Percentiles rank a stretch among this genome's conserved stretches.
Conservation (phyloP, 306 rosid species). For the Castanea crenata region DNA sequence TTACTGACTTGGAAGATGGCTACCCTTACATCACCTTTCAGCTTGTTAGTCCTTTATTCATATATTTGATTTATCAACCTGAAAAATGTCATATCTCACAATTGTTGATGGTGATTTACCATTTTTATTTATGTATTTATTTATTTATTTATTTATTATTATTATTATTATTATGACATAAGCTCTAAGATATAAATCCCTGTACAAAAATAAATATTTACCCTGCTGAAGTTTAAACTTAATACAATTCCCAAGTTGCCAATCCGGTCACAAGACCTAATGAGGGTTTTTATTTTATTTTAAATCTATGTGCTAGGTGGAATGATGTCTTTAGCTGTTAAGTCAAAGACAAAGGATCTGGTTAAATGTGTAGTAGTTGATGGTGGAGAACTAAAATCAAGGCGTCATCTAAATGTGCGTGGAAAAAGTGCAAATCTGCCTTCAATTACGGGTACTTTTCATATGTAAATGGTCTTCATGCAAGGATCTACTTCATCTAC, state of each 20-base stretch:
- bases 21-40: not conserved
- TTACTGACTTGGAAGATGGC: slow-evolving; percentile 3
- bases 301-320: slow-evolving; percentile 60
- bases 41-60: not conserved
- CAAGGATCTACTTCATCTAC: not conserved
- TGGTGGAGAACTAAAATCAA: slow-evolving; percentile 93
- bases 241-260: not conserved
- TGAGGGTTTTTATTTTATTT: not conserved
- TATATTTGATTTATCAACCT: slow-evolving; percentile 2
- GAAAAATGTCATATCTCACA: not conserved
- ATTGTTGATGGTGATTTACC: not conserved
- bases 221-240: not conserved
- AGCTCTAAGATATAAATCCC: not conserved
- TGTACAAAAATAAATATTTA: not conserved
- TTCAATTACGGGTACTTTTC: slow-evolving; percentile 78
- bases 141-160: not conserved
- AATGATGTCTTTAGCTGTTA: slow-evolving; percentile 90
- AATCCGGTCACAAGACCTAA: slow-evolving; percentile 14
- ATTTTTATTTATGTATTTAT: not conserved
- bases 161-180: not conserved
- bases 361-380: slow-evolving; percentile 87
- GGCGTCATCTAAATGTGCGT: slow-evolving; percentile 95
- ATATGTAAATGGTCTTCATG: not conserved
- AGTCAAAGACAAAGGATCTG: slow-evolving; percentile 66
- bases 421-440: slow-evolving; percentile 98